Evolutionary conservation across 2,329 filamentous ascomycete genomes (phyloP).

Genomic region (Diaporthe helianthi): DNA sequence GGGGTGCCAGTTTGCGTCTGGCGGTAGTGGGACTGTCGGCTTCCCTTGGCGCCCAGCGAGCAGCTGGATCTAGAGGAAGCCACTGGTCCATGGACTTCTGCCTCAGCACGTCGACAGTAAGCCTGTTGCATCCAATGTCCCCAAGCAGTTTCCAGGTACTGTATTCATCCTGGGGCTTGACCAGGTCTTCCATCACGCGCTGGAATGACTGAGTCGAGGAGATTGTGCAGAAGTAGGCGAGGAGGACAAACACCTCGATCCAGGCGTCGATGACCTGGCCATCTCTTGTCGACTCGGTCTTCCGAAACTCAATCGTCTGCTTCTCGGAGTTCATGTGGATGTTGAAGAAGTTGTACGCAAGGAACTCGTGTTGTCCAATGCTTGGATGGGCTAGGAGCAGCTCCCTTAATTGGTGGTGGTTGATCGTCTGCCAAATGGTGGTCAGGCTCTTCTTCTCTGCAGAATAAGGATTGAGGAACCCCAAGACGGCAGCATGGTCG

Average conservation of each 20-base stretch:
- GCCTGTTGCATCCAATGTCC: not conserved
- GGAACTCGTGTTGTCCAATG: not conserved
- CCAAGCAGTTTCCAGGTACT: not conserved
- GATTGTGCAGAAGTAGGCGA: not conserved
- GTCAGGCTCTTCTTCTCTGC: not conserved
- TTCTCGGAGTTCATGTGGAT: not conserved
- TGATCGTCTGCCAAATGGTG: not conserved
- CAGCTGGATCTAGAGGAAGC: not conserved
- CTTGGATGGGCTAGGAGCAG: not conserved
- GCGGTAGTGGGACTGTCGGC: not conserved
- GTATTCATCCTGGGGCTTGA: not conserved
- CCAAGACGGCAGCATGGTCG: not conserved
- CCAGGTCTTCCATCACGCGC: not conserved
- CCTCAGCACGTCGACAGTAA: not conserved
- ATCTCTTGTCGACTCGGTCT: not conserved
- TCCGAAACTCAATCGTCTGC: not conserved
- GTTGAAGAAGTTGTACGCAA: conserved; percentile 6
- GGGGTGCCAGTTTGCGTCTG: not conserved
- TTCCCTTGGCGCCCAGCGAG: not conserved
- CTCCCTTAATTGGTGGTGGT: not conserved
- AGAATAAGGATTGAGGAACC: fast-evolving
- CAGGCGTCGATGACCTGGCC: not conserved
- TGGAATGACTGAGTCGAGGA: not conserved
- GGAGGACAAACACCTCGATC: not conserved
- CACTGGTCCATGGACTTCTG: not conserved